These are phyloP conservation scores for Whalleya microplaca DNA, from an alignment of 2,329 filamentous ascomycete genomes.

Conservation along the genomic window DNA sequence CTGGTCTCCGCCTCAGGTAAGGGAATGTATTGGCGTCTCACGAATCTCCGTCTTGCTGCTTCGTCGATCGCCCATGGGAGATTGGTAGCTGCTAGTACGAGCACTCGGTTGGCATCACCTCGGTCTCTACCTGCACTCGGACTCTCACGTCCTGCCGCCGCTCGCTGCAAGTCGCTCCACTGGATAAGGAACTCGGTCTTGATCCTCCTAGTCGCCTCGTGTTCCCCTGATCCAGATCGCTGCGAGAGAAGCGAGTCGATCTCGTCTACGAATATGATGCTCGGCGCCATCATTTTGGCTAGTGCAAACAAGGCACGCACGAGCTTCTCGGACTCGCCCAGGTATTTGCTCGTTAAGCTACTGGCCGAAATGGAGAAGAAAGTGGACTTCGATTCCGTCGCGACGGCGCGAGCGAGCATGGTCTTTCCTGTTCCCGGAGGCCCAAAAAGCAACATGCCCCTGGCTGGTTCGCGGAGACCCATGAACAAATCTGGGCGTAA, in stretches of 20 bases:
- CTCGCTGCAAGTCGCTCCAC: constrained; percentile 92
- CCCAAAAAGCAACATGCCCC: constrained; percentile 94
- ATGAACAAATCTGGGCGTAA: constrained; percentile 94
- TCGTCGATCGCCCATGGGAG: constrained; percentile 98
- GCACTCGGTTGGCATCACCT: constrained; percentile 83
- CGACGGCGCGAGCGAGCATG: constrained; percentile 93
- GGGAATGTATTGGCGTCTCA: constrained; percentile 93
- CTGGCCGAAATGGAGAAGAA: constrained; percentile 98
- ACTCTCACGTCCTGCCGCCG: constrained; percentile 82
- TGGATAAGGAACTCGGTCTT: constrained; percentile 98
- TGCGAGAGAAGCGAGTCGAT: constrained; percentile 93
- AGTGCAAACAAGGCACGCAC: constrained; percentile 88
- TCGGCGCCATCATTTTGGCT: constrained; percentile 87
- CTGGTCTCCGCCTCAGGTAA: constrained; percentile 85
- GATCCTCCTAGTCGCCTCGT: constrained; percentile 90
- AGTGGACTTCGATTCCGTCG: constrained; percentile 90
- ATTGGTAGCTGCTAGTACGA: constrained; percentile 95
- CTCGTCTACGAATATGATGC: constrained; percentile 98
- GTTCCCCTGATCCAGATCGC: constrained; percentile 80
- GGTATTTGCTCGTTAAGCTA: constrained; percentile 91
- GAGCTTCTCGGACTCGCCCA: constrained; percentile 95
- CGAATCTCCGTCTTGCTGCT: constrained; percentile 87
- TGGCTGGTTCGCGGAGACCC: constrained; percentile 88
- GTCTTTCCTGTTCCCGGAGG: constrained; percentile 98
- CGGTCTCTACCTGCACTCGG: constrained; percentile 67